Percentiles rank a stretch among this genome's conserved stretches.
Conservation (phyloP, 1,139 yeast species). For the Kurtzmaniella quercitrusa region DNA sequence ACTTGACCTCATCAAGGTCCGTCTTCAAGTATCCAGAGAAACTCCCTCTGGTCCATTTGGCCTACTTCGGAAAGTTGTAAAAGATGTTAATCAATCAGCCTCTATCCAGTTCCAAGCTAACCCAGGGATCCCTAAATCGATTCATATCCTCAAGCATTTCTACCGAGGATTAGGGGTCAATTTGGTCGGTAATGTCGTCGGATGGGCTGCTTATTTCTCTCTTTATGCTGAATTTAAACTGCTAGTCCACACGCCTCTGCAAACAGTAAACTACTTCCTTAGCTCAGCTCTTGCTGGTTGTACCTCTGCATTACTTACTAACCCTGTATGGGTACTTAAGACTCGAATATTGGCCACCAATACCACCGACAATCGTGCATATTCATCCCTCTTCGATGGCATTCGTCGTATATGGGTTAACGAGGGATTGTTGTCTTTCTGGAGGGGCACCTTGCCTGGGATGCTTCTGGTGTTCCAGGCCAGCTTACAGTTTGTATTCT, state of each 20-base stretch:
- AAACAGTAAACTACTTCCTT: constrained; percentile 28
- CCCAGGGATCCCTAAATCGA: constrained; percentile 10
- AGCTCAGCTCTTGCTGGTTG: constrained; percentile 60
- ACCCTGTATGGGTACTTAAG: constrained; percentile 90
- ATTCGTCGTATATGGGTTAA: constrained; percentile 40
- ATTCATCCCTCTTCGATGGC: constrained; percentile 57
- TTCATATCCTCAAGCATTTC: constrained; percentile 13
- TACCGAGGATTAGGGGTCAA: constrained; percentile 86
- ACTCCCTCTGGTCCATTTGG: constrained; percentile 9
- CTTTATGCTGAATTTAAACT: constrained; percentile 60
- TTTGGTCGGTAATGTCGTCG: constrained; percentile 73
- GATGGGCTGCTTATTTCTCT: constrained; percentile 86
- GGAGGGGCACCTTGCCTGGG: constrained; percentile 83
- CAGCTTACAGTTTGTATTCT: constrained; percentile 79
- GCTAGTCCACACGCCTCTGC: constrained; percentile 13
- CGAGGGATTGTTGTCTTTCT: constrained; percentile 72
- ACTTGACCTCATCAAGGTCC: constrained; percentile 74
- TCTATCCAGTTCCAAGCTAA: constrained; percentile 4
- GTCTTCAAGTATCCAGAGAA: constrained; percentile 53
- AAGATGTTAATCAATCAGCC: constrained; percentile 16
- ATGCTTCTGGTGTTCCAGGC: constrained; percentile 84
- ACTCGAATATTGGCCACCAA: constrained; percentile 76
- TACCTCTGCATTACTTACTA: constrained; percentile 70
- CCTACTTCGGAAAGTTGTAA: constrained; percentile 15
- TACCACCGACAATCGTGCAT: constrained; percentile 43